phyloP scores from a whole-genome alignment of 331 rosid species.

The Cucumis variabilis region DNA sequence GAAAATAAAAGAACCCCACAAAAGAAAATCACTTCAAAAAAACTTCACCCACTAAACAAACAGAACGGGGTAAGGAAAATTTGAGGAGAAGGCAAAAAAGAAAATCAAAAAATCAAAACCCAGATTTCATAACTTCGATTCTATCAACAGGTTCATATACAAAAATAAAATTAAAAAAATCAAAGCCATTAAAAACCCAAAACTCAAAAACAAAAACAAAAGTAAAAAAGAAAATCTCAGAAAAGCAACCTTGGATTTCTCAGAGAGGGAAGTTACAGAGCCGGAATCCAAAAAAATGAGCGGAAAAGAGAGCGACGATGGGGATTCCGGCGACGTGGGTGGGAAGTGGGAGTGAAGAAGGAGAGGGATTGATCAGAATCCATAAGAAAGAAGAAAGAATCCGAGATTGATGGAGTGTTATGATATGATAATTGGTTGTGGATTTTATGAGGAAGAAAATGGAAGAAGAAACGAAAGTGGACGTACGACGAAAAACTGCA shows the following conservation, averaged over 20 bases:
- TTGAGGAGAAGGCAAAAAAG: background rate
- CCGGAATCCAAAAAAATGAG: slow-evolving; percentile 37
- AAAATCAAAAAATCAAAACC: slow-evolving; percentile 25
- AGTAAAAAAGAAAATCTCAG: background rate
- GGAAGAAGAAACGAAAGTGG: background rate
- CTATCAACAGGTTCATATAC: slow-evolving; percentile 13
- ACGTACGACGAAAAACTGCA: background rate
- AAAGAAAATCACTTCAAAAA: no score
- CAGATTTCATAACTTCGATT: slow-evolving; percentile 10
- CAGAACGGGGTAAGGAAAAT: no score
- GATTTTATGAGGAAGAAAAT: slow-evolving; percentile 36
- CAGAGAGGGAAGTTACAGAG: slow-evolving; percentile 40
- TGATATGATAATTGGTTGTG: slow-evolving; percentile 40
- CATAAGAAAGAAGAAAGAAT: slow-evolving; percentile 40
- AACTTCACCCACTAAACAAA: no score
- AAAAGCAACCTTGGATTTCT: slow-evolving; percentile 49
- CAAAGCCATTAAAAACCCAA: background rate
- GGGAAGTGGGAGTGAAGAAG: slow-evolving; percentile 42
- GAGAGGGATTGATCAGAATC: slow-evolving; percentile 39
- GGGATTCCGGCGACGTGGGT: slow-evolving; percentile 39
- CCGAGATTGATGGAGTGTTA: background rate
- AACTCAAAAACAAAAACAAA: background rate
- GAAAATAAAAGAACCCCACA: no score
- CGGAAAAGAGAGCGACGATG: slow-evolving; percentile 41
- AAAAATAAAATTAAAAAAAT: background rate